A percentile compares a stretch with the other conserved stretches of the same genome.
Evolutionary conservation across 2,329 filamentous ascomycete species (phyloP).

Genomic region (Alternaria sp.): DNA sequence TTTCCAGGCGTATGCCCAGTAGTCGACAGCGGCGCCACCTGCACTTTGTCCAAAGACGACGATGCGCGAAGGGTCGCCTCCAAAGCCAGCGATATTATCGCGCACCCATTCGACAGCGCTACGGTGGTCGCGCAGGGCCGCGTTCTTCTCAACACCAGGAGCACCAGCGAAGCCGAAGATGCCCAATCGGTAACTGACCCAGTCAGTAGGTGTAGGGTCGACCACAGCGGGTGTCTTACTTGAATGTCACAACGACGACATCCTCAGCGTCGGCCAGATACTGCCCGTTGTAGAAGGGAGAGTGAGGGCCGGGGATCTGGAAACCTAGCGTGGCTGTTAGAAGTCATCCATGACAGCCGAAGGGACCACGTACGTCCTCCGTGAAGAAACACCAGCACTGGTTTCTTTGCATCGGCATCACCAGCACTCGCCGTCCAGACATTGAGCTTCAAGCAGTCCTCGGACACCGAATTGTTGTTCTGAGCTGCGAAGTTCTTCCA

Average conservation of each 20-base stretch:
- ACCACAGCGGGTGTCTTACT: constrained; percentile 14
- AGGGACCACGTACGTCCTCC: constrained; percentile 31
- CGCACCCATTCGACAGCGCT: constrained; percentile 48
- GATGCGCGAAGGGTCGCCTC: constrained; percentile 49
- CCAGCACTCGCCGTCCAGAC: constrained; percentile 33
- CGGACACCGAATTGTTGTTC: constrained; percentile 28
- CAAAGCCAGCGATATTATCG: constrained; percentile 51
- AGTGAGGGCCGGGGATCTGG: constrained; percentile 33
- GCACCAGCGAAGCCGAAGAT: constrained; percentile 50
- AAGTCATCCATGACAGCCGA: neutral
- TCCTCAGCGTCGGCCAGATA: constrained; percentile 36
- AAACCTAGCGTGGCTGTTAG: constrained; percentile 21
- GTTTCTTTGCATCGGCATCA: constrained; percentile 26
- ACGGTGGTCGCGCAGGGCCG: constrained; percentile 42
- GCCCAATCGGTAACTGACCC: constrained; percentile 43
- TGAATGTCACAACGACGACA: constrained; percentile 39
- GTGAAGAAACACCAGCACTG: constrained; percentile 38
- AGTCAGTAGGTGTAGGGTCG: neutral
- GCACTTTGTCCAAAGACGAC: constrained; percentile 50
- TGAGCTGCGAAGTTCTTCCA: constrained; percentile 38
- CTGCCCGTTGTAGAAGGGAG: constrained; percentile 36
- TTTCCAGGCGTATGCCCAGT: constrained; percentile 57
- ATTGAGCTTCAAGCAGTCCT: constrained; percentile 41
- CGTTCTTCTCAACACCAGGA: constrained; percentile 44
- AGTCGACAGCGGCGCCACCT: constrained; percentile 53